Evolutionary conservation across 176 grass and related monocot genomes (phyloP), one percentile per base, ranked within the genome.

Genomic region (bread wheat (Triticum aestivum)): DNA sequence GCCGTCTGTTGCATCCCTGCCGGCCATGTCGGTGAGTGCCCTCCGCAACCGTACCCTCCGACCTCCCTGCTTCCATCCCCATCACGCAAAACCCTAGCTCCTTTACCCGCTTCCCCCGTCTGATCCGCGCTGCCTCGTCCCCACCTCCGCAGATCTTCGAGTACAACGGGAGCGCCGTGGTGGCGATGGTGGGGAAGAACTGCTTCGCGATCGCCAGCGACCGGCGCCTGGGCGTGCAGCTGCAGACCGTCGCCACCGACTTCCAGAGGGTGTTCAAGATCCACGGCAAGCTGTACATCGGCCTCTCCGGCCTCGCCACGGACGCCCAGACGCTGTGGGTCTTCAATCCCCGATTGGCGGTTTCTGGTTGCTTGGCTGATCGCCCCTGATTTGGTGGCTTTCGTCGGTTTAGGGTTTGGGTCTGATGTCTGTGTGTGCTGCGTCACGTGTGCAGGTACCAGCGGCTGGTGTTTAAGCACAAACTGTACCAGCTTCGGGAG

Each of bases 141-240:
- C 58, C 2, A n/a, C 59, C 45, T 3, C 27, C 65, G 44, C 70
- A 97, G 95, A 97, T 93, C 85, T 97, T 97, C 86, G 94, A 97
- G 86, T 97, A 97, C 92, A 97, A 97, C 73, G 94, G 94, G 64
- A 94, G 92, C 86, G 94, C 94, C 83, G 69, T 97, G 76, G 94
- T 94, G 59, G 94, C 92, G 33, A 97, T 97, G 94, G 92, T 97
- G 63, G 94, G 94, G 9, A 90, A 88, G 92, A 94, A 97, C 82
- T 97, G 94, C 83, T 97, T 97, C 88, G 94, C 94, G 35, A 97
- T 97, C 81, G 92, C 94, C 35, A 97, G 94, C 81, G 94, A 97
- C 75, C 89, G 92, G n/a, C 89, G 94, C 47, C 86, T 97, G 20
- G 92, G 92, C 35, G 94, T 97, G 33, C 92, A 97, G 88, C 92